Evolutionary conservation across 768 basidiomycete species (phyloP), one percentile per base, ranked within the genome.

Genomic region (Tylopilus rubrobrunneus): DNA sequence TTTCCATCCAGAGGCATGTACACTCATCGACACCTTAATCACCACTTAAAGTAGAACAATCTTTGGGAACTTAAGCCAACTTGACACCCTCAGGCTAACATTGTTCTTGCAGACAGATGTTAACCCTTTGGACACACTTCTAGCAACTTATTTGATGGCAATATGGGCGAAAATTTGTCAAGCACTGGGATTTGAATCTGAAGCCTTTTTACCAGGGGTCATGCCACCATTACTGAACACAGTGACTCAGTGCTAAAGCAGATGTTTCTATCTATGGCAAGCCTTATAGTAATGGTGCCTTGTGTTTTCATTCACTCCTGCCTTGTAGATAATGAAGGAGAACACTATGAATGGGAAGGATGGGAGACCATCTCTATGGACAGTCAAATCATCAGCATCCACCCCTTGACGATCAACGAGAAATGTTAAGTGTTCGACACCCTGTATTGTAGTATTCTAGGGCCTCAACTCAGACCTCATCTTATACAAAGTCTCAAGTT

Each of bases 151-250:
- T 65, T 76, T 93, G 27, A 90, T 91, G 45, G 82, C 85, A 41
- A 94, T 90, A 0, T 95, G 91, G 91, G 87, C 89, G 2, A 93
- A 90, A 62, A 78, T 95, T 0, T 92, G 89, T 64, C 90, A 92
- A 57, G 89, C 89, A 0, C 79, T 95, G 62, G 87, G 87, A 0
- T 75, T 79, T 11, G 88, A 93, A 63, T 96, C 95, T 56, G 89
- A 89, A 63, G 90, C 90, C 0, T 95, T 90, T 67, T 78, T 95
- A 3, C 85, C 86, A 0, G 78, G 87, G 15, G 92, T 94, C 3
- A 91, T 95, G 83, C 89, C 92, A 0, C 78, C 82, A 0, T 69
- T 95, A 11, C 74, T 94, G 23, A 76, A 80, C 6, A 81, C 87
- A 0, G 93, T 92, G 4, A 19, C 19, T 19, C 19, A 78, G 84